These are phyloP conservation scores for Teratosphaeria viscida DNA, from an alignment of 2,329 filamentous ascomycete species.

Conservation along the genomic window DNA sequence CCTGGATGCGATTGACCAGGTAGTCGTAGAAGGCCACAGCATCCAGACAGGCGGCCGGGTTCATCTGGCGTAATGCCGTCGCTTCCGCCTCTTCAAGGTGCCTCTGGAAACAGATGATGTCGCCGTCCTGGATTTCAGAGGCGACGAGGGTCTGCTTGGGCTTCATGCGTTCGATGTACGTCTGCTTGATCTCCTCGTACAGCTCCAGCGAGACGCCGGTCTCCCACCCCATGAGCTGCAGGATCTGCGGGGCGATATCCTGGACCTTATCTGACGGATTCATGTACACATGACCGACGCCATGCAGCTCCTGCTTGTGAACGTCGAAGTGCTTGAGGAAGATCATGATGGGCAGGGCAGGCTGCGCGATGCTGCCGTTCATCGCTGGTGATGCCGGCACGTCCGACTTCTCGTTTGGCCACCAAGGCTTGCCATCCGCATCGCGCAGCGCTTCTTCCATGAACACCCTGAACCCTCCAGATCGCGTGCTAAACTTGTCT, in stretches of 20 bases:
- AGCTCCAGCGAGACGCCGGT: constrained; percentile 53
- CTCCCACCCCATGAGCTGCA: constrained; percentile 77
- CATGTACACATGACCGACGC: constrained; percentile 77
- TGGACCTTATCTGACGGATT: constrained; percentile 77
- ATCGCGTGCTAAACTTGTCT: constrained; percentile 58
- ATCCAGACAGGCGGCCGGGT: constrained; percentile 18
- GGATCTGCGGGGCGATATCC: constrained; percentile 68
- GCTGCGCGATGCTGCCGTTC: constrained; percentile 28
- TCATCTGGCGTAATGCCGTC: constrained; percentile 15
- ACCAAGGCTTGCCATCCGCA: constrained; percentile 60
- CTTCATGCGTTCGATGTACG: constrained; percentile 93
- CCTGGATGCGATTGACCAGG: constrained; percentile 68
- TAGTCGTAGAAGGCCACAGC: constrained; percentile 70
- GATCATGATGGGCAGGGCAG: constrained; percentile 57
- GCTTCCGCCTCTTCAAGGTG: constrained; percentile 36
- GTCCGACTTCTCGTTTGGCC: constrained; percentile 54
- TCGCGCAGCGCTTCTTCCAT: constrained; percentile 65
- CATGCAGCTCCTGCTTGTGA: constrained; percentile 61
- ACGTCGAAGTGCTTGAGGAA: constrained; percentile 90
- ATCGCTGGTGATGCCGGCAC: constrained; percentile 33
- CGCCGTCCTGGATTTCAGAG: constrained; percentile 92
- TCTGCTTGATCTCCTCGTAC: constrained; percentile 95
- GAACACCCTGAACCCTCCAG: constrained; percentile 66
- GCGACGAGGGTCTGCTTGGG: constrained; percentile 78
- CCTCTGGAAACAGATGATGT: constrained; percentile 90